Conservation (phyloP, 208 protist species). For the Trichomonas gallinae region DNA sequence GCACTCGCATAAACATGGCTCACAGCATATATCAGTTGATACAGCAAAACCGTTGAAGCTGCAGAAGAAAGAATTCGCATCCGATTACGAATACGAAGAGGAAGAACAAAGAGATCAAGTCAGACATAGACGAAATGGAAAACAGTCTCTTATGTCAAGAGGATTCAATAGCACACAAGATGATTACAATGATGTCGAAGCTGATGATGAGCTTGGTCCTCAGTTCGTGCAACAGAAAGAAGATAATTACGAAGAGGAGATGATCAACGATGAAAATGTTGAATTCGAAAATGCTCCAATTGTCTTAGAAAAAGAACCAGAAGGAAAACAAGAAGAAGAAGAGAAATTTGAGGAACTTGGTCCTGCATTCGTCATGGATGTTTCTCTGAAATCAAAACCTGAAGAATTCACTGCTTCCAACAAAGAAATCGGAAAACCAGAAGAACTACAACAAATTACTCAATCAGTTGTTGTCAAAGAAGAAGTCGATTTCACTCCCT, state of each 20-base stretch:
- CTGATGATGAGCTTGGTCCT: background rate
- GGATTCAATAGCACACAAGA: background rate
- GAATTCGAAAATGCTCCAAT: background rate
- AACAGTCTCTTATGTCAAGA: background rate
- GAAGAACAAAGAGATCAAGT: background rate
- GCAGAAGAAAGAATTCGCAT: background rate
- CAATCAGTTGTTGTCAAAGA: background rate
- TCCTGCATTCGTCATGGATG: background rate
- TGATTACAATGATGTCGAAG: background rate
- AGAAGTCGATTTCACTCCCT: background rate
- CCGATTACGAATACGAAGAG: background rate
- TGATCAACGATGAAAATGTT: background rate
- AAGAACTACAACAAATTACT: too few species aligned
- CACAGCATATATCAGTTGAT: too few species aligned
- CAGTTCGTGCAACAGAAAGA: background rate
- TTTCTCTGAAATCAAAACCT: background rate
- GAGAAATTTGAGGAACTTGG: background rate
- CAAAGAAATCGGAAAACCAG: background rate
- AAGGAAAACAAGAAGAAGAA: background rate
- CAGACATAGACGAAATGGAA: background rate
- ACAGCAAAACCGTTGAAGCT: background rate
- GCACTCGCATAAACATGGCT: background rate
- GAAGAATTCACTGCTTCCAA: background rate
- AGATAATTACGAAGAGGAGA: background rate
- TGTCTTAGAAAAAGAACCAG: background rate